These are phyloP conservation scores for Glomus cerebriforme DNA, from an alignment of 192 early-diverging fungal genomes.

Conservation along the genomic window DNA sequence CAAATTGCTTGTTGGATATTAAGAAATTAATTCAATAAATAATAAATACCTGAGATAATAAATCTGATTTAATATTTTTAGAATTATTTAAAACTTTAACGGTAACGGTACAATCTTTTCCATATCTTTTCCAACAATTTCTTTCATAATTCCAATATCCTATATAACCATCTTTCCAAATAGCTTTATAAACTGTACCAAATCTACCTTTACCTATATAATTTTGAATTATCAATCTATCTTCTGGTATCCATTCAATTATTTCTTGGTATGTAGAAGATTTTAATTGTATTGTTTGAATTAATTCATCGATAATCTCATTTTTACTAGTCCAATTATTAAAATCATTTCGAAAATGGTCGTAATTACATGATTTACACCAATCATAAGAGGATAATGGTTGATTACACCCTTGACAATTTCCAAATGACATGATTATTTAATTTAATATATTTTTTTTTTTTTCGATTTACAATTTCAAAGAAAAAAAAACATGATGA, in stretches of 20 bases:
- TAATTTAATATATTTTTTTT: too few species aligned
- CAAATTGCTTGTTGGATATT: too few species aligned
- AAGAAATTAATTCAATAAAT: too few species aligned
- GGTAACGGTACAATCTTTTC: background rate
- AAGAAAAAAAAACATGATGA: too few species aligned
- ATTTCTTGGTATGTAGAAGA: background rate
- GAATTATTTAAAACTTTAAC: background rate
- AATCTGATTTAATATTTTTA: background rate
- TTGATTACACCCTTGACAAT: background rate
- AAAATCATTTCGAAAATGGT: background rate
- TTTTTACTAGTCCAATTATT: background rate
- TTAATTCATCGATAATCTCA: background rate
- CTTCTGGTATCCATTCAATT: background rate
- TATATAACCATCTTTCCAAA: slow-evolving; percentile 5
- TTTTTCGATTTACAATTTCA: too few species aligned
- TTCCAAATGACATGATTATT: background rate
- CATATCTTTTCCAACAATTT: background rate
- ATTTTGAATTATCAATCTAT: background rate
- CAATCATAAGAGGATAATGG: background rate
- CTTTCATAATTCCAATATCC: background rate
- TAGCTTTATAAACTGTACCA: slow-evolving; percentile 5
- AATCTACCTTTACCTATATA: background rate
- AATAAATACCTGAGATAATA: background rate
- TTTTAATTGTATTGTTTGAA: background rate
- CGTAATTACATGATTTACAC: background rate